Evolutionary conservation across 495 filamentous ascomycete species (phyloP).

Genomic region (Penicillium crystallinum): DNA sequence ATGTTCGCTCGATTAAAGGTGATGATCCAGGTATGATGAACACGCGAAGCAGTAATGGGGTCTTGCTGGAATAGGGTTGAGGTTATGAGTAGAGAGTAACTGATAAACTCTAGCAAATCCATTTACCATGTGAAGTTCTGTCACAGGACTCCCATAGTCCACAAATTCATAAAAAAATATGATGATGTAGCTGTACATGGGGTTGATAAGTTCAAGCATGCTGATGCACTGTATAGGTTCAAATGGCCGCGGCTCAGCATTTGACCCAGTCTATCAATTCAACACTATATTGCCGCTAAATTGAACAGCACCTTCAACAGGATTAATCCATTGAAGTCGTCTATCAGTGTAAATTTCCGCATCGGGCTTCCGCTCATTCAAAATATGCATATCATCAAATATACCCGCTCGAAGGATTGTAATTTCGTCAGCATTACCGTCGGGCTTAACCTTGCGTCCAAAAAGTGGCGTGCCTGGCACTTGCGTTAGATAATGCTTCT

Average conservation of each 20-base stretch:
- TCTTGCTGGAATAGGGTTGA: too few relatives aligned
- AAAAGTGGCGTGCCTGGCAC: conserved; percentile 33
- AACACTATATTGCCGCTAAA: conserved; percentile 19
- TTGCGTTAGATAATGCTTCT: conserved; percentile 5
- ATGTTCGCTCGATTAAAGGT: too few relatives aligned
- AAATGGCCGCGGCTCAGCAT: too few relatives aligned
- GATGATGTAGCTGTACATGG: too few relatives aligned
- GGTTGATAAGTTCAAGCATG: too few relatives aligned
- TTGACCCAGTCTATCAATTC: neutral
- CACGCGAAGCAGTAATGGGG: too few relatives aligned
- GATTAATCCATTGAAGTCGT: conserved; percentile 23
- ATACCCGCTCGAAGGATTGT: conserved; percentile 34
- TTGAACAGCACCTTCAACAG: conserved; percentile 28
- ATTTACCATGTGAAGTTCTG: too few relatives aligned
- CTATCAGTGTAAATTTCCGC: conserved; percentile 26
- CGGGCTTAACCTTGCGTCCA: conserved; percentile 16
- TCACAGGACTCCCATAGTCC: too few relatives aligned
- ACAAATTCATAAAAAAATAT: too few relatives aligned
- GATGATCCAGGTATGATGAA: too few relatives aligned
- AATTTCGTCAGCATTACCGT: conserved; percentile 14
- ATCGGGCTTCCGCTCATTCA: conserved; percentile 23
- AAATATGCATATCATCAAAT: conserved; percentile 22
- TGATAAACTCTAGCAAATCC: too few relatives aligned
- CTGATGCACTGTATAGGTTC: neutral
- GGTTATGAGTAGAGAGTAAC: too few relatives aligned